phyloP scores from a whole-genome alignment of 2,329 filamentous ascomycete species.

The Aureobasidium lini region DNA sequence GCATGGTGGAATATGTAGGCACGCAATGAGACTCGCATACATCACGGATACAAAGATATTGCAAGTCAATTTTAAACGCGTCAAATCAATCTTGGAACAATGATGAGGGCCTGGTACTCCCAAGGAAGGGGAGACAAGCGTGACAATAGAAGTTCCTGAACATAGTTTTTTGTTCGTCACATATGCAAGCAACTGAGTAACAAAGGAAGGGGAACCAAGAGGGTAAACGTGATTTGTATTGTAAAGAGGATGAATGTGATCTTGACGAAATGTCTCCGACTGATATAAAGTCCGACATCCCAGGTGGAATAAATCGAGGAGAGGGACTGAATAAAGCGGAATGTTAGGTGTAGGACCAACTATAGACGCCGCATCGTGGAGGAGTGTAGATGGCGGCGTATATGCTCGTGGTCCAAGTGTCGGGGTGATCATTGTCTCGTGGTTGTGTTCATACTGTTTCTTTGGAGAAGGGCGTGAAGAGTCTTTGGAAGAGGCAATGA shows the following conservation, averaged over 20 bases:
- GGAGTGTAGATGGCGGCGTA: slow-evolving; percentile 17
- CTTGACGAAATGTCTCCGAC: slow-evolving; percentile 5
- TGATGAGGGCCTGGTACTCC: slow-evolving; percentile 9
- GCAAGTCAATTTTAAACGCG: slow-evolving; percentile 9
- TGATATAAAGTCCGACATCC: slow-evolving; percentile 5
- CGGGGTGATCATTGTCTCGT: background rate
- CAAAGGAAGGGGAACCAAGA: background rate
- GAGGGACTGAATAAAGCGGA: slow-evolving; percentile 10
- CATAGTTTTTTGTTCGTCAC: background rate
- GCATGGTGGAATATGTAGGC: background rate
- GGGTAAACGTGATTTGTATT: background rate
- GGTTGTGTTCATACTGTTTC: background rate
- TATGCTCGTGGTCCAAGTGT: slow-evolving; percentile 18
- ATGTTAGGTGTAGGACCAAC: slow-evolving; percentile 17
- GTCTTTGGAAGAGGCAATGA: background rate
- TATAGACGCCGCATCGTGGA: slow-evolving; percentile 20
- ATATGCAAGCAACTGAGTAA: background rate
- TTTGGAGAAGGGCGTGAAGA: background rate
- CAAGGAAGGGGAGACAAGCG: slow-evolving; percentile 3
- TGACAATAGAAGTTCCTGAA: slow-evolving; percentile 10
- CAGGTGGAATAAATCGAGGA: background rate
- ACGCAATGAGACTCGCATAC: slow-evolving; percentile 12
- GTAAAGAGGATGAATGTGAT: background rate
- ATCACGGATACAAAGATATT: slow-evolving; percentile 3
- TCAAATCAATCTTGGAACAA: slow-evolving; percentile 8